Evolutionary conservation across 2,329 filamentous ascomycete genomes (phyloP), one percentile per base, ranked within the genome.

Genomic region (Didymella arachidicola): DNA sequence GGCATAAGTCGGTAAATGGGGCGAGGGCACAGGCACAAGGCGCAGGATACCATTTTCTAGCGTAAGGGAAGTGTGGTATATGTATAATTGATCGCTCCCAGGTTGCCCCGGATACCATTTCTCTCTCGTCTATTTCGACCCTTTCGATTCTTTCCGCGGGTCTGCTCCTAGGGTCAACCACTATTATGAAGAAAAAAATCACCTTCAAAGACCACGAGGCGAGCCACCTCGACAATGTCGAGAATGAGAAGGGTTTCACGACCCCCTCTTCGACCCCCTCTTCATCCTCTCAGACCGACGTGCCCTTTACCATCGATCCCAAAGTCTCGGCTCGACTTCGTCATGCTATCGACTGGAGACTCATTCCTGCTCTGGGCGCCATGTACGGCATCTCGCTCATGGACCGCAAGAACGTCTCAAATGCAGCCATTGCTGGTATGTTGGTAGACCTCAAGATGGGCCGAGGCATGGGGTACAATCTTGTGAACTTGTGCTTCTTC

Each of bases 361-460:
- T 71, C 11, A 63, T 71, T 34, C 67, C 69, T 4, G 63, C 65
- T 4, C 51, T 71, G 5, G 67, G 66, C 2, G 62, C 61, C 5
- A 70, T 70, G 67, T 69, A 68, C 41, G 67, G 64, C 29, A 68
- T 69, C 43, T 66, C 62, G 4, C 61, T 71, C 39, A 68, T 70
- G 64, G 67, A 71, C 38, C 62, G 69, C n/a, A 70, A 67, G 27
- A 70, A 70, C 25, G 62, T 71, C 7, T 66, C 66, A 18, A 70
- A 69, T 34, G 69, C 69, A 12, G 67, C 67, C 25, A 66, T 71
- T 18, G 67, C 68, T n/a, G 68, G 68, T 12, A 70, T 71, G 67
- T 51, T 64, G 16, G 54, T 36, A 1, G 67, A 71, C 29, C 55
- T 71, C 7, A 55, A 57, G 18, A 65, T 71, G 64, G 29, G 44